Evolutionary conservation across 129 eudicot genomes (phyloP).

Genomic region (Scalesia atractyloides): DNA sequence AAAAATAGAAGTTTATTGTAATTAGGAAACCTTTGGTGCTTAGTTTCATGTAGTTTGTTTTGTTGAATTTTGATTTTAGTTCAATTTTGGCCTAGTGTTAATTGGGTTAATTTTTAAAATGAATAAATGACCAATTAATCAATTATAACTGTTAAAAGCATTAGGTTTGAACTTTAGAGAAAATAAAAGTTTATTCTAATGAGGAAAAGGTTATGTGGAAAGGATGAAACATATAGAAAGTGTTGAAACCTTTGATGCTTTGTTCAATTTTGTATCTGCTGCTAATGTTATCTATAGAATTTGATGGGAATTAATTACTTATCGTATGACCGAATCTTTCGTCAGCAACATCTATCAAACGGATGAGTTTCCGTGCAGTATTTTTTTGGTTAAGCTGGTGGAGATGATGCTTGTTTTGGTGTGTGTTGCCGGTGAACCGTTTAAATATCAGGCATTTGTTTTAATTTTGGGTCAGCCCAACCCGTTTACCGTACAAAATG

Average conservation of each 20-base stretch:
- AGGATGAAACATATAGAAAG: slow-evolving; percentile 11
- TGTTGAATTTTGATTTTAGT: slow-evolving; percentile 11
- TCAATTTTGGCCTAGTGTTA: background rate
- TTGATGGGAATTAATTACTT: background rate
- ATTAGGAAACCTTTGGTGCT: too few species aligned
- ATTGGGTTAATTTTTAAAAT: background rate
- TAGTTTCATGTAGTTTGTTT: background rate
- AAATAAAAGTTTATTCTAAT: slow-evolving; percentile 1
- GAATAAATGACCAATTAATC: background rate
- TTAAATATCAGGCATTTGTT: background rate
- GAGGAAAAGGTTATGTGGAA: slow-evolving; percentile 6
- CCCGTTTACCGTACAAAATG: background rate
- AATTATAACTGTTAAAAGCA: background rate
- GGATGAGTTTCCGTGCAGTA: background rate
- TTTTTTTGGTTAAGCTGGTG: background rate
- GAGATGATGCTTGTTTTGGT: background rate
- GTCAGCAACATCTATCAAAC: background rate
- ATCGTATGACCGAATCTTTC: background rate
- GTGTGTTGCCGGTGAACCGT: slow-evolving; percentile 3
- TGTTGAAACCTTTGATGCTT: slow-evolving; percentile 12
- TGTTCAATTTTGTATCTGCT: background rate
- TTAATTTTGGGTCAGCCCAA: background rate
- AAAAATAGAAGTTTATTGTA: too few species aligned
- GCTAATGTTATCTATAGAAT: background rate
- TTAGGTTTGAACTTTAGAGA: slow-evolving; percentile 20